Percentiles rank a stretch among this genome's conserved stretches.
phyloP scores from a whole-genome alignment of 805 yeast species.

The Kodamaea sagamina region DNA sequence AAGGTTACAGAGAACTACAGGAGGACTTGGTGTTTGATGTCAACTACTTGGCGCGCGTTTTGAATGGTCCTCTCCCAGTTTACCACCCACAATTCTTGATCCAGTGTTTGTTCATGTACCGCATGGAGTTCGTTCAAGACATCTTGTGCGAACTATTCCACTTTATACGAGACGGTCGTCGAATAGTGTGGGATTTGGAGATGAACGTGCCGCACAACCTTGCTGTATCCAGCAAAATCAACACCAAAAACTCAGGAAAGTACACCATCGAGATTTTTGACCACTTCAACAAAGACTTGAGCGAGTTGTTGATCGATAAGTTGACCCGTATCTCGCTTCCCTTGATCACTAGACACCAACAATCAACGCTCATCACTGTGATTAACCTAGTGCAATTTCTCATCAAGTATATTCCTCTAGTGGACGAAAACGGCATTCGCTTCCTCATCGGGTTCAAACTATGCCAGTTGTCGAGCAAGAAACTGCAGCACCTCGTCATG shows the following conservation, averaged over 20 bases:
- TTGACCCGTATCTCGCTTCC: conserved; percentile 71
- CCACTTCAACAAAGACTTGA: conserved; percentile 44
- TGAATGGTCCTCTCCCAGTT: conserved; percentile 87
- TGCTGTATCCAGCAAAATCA: conserved; percentile 3
- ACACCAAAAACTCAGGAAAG: conserved; percentile 5
- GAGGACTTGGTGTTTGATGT: conserved; percentile 42
- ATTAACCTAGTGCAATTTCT: conserved; percentile 64
- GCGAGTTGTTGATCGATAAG: conserved; percentile 55
- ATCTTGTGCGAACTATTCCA: conserved; percentile 57
- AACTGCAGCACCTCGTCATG: conserved; percentile 61
- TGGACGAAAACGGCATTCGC: conserved; percentile 69
- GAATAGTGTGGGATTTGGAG: conserved; percentile 36
- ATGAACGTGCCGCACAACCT: conserved; percentile 17
- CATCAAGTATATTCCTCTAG: conserved; percentile 40
- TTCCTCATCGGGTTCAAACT: conserved; percentile 72
- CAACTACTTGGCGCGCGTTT: conserved; percentile 67
- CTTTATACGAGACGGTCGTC: conserved; percentile 44
- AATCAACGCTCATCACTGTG: conserved; percentile 72
- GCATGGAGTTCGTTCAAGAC: conserved; percentile 53
- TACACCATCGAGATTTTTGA: not conserved
- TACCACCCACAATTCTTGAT: conserved; percentile 89
- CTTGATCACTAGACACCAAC: conserved; percentile 86
- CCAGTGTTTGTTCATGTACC: conserved; percentile 68
- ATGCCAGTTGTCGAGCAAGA: conserved; percentile 46
- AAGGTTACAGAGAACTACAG: conserved; percentile 16